Percentiles rank a stretch among this genome's conserved stretches.
phyloP scores from a whole-genome alignment of 106 monocot genomes.

The Dendrobium huoshanense region DNA sequence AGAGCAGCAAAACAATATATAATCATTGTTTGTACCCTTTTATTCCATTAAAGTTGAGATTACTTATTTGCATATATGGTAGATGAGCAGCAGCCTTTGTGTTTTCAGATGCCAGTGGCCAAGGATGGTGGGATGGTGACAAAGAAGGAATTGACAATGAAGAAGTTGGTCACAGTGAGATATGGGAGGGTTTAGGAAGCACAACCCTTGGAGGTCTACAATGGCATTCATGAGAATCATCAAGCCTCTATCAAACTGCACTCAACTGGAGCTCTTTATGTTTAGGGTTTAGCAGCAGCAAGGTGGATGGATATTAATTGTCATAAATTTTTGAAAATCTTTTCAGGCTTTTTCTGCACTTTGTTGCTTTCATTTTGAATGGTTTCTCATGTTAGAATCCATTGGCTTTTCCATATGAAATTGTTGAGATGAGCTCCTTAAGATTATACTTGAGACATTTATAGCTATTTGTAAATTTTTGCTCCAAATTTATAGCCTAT shows the following conservation, averaged over 20 bases:
- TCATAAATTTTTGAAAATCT: background rate
- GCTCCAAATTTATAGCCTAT: too few species aligned
- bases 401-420: too few species aligned
- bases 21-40: constrained; percentile 67
- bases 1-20: constrained; percentile 30
- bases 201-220: constrained; percentile 73
- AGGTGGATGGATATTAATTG: background rate
- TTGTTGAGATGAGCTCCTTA: too few species aligned
- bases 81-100: background rate
- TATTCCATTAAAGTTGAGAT: background rate
- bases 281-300: background rate
- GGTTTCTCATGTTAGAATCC: background rate
- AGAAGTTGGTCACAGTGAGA: constrained; percentile 77
- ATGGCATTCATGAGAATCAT: constrained; percentile 41
- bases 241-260: background rate
- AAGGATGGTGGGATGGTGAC: constrained; percentile 74
- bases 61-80: background rate
- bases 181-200: constrained; percentile 92
- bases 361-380: background rate
- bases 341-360: background rate
- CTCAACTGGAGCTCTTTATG: background rate
- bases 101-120: constrained; percentile 74
- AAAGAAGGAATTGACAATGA: constrained; percentile 80
- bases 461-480: too few species aligned
- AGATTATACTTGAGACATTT: too few species aligned